Evolutionary conservation across 2,329 filamentous ascomycete species (phyloP), one percentile per base, ranked within the genome.

Genomic region (Allantophomopsis lycopodina): DNA sequence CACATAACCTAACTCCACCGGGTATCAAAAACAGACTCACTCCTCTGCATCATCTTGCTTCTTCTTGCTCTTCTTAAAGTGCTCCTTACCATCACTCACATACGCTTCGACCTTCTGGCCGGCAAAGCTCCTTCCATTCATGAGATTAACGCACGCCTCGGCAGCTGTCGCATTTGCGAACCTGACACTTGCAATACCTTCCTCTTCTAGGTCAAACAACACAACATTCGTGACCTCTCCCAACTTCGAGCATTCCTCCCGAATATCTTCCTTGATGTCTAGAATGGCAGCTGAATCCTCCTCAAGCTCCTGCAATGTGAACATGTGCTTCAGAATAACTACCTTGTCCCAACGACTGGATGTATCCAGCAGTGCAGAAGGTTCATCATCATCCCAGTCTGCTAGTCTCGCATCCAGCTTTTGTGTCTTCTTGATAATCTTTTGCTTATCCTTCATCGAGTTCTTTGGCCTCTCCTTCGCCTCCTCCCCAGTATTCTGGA

Each of bases 231-330:
- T 94, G 30, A 96, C 85, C 17, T 79, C 70, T 3, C 91, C 91
- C 12, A 91, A 66, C 61, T 93, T 93, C 42, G 75, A 70, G 57
- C 86, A 94, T 60, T 94, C 88, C 38, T 94, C 85, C 35, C 84
- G 75, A 41, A 96, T 84, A 55, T 98, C 91, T 57, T 94, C 83
- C 56, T 93, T 93, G 63, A 96, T 94, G 46, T 96, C 89, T 31
- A 93, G 66, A 43, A 93, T 71, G 1, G 82, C 83, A 1, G 78
- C 77, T 2, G 83, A 77, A 52, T 96, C 88, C 54, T 93, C 83
- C 49, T 87, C 79, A 18, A 96, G 68, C 62, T 94, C 85, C 45
- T 79, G 57, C 33, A 89, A 68, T 1, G 86, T 93, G 60, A 98
- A 98, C 81, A 94, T 94, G 61, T 94, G 79, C 55, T 85, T 85